Base-by-base conservation (phyloP, 2,329 filamentous ascomycete species). In the Phoma sp. region DNA sequence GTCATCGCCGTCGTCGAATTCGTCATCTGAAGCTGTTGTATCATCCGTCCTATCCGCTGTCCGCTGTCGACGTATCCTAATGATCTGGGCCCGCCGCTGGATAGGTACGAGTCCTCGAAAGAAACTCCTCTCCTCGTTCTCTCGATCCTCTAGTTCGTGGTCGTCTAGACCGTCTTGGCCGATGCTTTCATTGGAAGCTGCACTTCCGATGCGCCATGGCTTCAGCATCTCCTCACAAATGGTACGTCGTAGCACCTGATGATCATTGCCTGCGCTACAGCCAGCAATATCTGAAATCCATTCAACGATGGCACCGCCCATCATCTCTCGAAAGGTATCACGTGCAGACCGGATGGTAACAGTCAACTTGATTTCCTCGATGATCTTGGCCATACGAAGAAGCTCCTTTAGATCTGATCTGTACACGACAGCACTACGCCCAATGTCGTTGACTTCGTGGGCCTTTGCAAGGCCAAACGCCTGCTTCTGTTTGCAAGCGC, bases 281-380 rank as follows among this genome's bases (percentile, higher is more conserved):
- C 92, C 92, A 7, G 92, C 86, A 66, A 99, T 96, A 74, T 99
- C 96, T 46, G 88, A 84, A 17, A 99, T 83, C 96, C 96, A 99
- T 66, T 97, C 93, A 47, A 99, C 89, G 57, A 99, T 93, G 14
- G 92, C 92, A n/a, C 91, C 92, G 66, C 93, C 97, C 96, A 99
- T 99, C 73, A 98, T 91, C 73, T 99, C 95, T 54, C 95, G 85
- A 77, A 98, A 99, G 0, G 92, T 98, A 76, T 99, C 95, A 64
- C 96, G 85, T 5, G 95, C 87, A 9, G 93, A 96, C 37, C 95
- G 87, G 57, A 99, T 92, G 0, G 95, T 99, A 42, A 97, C 92
- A 0, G 95, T 98, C 52, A 99, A 87, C 71, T 96, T 93, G 74
- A 99, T 97, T 56, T 96, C 88, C 75, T 99, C 95, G 61, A 99